Evolutionary conservation across 345 rosid species (phyloP).

Genomic region (Erysimum cheiranthoides): DNA sequence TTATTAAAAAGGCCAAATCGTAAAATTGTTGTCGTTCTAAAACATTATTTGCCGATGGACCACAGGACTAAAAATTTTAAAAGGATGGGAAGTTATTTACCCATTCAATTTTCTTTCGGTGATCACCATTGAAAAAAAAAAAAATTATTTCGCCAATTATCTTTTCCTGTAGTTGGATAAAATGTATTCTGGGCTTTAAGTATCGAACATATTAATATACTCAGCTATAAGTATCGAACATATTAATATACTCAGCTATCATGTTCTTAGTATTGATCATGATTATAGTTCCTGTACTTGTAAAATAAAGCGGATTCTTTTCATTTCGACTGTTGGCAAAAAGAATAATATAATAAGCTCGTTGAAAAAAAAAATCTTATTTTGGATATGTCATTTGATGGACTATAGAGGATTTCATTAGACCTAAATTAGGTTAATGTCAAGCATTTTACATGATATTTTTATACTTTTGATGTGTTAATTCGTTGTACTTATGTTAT

Average conservation of each 20-base stretch:
- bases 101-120: not conserved
- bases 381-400: too few relatives aligned
- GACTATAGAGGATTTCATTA: too few relatives aligned
- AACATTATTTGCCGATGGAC: not conserved
- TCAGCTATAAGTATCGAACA: too few relatives aligned
- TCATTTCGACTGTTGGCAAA: too few relatives aligned
- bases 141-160: not conserved
- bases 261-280: not conserved
- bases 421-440: too few relatives aligned
- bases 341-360: too few relatives aligned
- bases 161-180: not conserved
- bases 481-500: too few relatives aligned
- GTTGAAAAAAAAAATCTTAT: too few relatives aligned
- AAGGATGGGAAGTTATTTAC: not conserved
- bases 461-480: too few relatives aligned
- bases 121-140: not conserved
- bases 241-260: not conserved
- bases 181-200: conserved; percentile 2
- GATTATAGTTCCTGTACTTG: not conserved
- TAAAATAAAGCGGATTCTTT: not conserved
- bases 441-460: too few relatives aligned
- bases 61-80: conserved; percentile 10
- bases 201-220: not conserved
- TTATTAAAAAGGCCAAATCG: not conserved
- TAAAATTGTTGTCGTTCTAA: not conserved